Conservation (phyloP, 1,139 yeast genomes). For the Taphrina communis region DNA sequence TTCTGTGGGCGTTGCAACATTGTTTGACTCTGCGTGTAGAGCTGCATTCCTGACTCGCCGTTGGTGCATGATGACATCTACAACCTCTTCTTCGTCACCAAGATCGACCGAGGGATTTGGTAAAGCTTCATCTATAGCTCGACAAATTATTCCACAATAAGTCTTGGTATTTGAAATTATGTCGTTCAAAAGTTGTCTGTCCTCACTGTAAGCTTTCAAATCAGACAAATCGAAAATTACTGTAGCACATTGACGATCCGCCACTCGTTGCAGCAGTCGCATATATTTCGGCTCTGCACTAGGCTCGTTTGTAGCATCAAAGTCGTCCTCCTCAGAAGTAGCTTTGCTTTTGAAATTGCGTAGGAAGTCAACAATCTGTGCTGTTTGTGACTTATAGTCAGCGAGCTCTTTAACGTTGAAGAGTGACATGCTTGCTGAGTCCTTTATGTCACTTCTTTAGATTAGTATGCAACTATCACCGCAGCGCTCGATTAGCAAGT, state of each 20-base stretch:
- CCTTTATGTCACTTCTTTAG: no score
- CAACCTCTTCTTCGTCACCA: constrained; percentile 82
- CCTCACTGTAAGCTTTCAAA: constrained; percentile 56
- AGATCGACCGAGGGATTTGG: constrained; percentile 82
- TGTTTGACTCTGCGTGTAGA: constrained; percentile 66
- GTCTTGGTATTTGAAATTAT: constrained; percentile 77
- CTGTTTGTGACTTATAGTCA: constrained; percentile 28
- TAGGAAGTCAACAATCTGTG: constrained; percentile 30
- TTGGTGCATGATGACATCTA: constrained; percentile 91
- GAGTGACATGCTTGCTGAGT: constrained; percentile 9
- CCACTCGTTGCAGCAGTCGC: constrained; percentile 62
- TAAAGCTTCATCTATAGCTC: constrained; percentile 76
- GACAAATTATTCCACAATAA: constrained; percentile 76
- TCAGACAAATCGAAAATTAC: constrained; percentile 83
- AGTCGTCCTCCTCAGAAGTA: constrained; percentile 6
- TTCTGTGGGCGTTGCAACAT: constrained; percentile 47
- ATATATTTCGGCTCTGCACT: constrained; percentile 29
- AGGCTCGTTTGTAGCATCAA: not conserved
- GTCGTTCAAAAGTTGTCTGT: constrained; percentile 58
- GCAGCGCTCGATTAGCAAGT: no score
- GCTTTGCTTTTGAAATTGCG: constrained; percentile 26
- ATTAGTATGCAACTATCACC: no score
- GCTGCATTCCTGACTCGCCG: constrained; percentile 81
- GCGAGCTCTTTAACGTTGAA: constrained; percentile 36
- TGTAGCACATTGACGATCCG: constrained; percentile 78